Evolutionary conservation across 2,329 filamentous ascomycete genomes (phyloP).

Genomic region (Aspergillus phoenicis): DNA sequence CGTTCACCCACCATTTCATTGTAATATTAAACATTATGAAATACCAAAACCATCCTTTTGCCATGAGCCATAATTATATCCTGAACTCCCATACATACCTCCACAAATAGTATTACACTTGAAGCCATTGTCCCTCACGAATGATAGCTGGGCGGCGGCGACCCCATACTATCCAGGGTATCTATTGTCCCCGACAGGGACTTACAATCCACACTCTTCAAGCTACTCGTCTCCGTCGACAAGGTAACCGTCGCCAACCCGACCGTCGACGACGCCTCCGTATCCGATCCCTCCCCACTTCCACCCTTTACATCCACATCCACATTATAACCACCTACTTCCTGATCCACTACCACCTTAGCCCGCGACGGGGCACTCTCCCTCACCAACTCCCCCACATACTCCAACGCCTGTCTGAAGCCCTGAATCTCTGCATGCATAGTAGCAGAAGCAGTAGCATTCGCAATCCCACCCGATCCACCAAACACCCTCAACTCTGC

Average conservation of each 20-base stretch:
- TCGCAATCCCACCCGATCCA: neutral
- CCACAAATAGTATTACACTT: neutral
- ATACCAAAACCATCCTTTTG: neutral
- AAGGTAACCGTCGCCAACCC: constrained; percentile 28
- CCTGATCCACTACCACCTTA: constrained; percentile 8
- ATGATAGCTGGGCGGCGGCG: constrained; percentile 27
- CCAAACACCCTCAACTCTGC: neutral
- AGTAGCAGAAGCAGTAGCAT: constrained; percentile 44
- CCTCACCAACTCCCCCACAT: constrained; percentile 53
- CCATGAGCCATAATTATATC: neutral
- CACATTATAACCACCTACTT: constrained; percentile 16
- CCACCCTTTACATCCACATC: constrained; percentile 2
- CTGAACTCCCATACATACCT: neutral
- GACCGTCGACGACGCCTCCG: constrained; percentile 26
- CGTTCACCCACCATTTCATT: neutral
- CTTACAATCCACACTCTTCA: constrained; percentile 32
- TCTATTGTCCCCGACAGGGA: constrained; percentile 30
- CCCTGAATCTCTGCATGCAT: constrained; percentile 55
- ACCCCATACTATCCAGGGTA: constrained; percentile 27
- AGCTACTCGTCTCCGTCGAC: constrained; percentile 31
- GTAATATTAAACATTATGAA: constrained; percentile 15
- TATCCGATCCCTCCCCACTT: constrained; percentile 8
- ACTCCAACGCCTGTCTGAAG: constrained; percentile 55
- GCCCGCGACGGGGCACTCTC: constrained; percentile 9
- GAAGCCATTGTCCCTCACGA: constrained; percentile 1